phyloP scores from a whole-genome alignment of 805 yeast genomes.

The Yarrowia sp. region DNA sequence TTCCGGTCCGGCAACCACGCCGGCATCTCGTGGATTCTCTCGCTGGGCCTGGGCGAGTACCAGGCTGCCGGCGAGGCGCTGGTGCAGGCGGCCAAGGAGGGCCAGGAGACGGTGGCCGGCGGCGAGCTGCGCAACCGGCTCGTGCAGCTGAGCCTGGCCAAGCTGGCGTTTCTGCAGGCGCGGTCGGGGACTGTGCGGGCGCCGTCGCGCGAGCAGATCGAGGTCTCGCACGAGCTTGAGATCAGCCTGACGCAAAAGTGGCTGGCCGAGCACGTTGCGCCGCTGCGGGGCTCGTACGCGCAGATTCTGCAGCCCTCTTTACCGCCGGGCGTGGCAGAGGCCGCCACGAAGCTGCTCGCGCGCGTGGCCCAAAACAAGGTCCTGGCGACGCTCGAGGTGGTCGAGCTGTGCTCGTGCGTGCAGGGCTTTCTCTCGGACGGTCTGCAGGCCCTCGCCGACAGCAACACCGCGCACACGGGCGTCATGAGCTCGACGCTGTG shows the following conservation, averaged over 20 bases:
- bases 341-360: neutral
- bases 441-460: neutral
- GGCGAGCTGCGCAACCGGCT: constrained; percentile 42
- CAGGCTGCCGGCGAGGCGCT: constrained; percentile 51
- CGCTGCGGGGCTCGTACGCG: neutral
- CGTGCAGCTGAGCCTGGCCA: constrained; percentile 67
- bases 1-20: constrained; percentile 43
- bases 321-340: neutral
- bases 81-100: constrained; percentile 45
- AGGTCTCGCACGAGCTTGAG: neutral
- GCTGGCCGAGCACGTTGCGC: neutral
- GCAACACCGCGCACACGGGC: neutral
- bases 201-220: neutral
- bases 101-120: constrained; percentile 35
- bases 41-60: constrained; percentile 53
- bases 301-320: neutral
- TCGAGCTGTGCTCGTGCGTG: neutral
- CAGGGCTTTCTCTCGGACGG: neutral
- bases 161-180: constrained; percentile 41
- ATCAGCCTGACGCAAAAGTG: neutral
- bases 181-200: neutral
- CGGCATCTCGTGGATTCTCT: constrained; percentile 67
- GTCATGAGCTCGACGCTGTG: constrained; percentile 9
- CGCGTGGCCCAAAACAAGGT: neutral
- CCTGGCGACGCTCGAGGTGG: neutral